Evolutionary conservation across 2,329 filamentous ascomycete species (phyloP).

Genomic region (Tolypocladium amazonense): DNA sequence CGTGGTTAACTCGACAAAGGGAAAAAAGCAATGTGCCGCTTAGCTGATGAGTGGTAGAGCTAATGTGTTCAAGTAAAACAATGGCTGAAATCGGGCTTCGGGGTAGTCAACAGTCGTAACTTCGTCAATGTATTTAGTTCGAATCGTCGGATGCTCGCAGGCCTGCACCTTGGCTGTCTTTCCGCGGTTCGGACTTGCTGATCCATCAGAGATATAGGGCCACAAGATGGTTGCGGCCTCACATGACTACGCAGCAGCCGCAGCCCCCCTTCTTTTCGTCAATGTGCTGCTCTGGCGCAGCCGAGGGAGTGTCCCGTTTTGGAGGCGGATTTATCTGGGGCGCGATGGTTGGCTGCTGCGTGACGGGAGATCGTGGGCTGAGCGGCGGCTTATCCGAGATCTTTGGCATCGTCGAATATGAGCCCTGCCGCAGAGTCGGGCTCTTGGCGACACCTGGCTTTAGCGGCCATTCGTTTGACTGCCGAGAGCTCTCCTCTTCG

Average conservation of each 20-base stretch:
- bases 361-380: constrained; percentile 30
- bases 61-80: constrained; percentile 15
- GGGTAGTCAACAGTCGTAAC: constrained; percentile 16
- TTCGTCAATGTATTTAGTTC: constrained; percentile 12
- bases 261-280: constrained; percentile 32
- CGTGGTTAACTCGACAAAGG: not conserved
- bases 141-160: not conserved
- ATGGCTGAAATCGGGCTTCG: constrained; percentile 14
- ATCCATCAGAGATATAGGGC: not conserved
- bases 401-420: constrained; percentile 54
- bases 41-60: not conserved
- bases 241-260: constrained; percentile 43
- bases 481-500: constrained; percentile 19
- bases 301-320: constrained; percentile 3
- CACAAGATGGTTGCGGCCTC: constrained; percentile 5
- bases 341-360: constrained; percentile 20
- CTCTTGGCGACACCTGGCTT: constrained; percentile 35
- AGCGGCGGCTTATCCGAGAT: constrained; percentile 29
- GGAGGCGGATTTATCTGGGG: constrained; percentile 12
- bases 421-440: constrained; percentile 31
- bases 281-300: constrained; percentile 14
- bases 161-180: not conserved
- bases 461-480: constrained; percentile 48
- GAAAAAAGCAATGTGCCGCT: not conserved
- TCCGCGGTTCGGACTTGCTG: not conserved